Base-by-base conservation (phyloP, 2,329 filamentous ascomycete genomes). In the Botrytis fabae region DNA sequence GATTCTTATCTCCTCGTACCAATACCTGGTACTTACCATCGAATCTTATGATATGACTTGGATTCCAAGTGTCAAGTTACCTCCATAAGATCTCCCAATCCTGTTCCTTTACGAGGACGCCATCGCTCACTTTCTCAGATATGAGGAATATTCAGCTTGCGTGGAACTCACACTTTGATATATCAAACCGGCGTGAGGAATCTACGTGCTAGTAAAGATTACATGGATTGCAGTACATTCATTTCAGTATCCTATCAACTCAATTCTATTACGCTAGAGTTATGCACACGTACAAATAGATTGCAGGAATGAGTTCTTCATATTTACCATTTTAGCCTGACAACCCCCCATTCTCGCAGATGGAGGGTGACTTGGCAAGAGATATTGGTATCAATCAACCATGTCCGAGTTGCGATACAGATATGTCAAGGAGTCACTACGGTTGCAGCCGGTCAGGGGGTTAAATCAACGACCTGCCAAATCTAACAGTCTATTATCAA, bases 391-490 rank as follows among this genome's bases (percentile, higher is more conserved):
- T 51, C 20, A 35, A 51, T 51, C 44, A 40, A 66, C n/a, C n/a
- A 38, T 40, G 35, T 51, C 10, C 22, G n/a, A 66, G 32, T 66
- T 22, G 44, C 46, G 32, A 51, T 38, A 51, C 32, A 16, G 14
- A 54, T 16, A 28, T 42, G 25, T 35, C 35, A 35, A 54, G 46
- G 40, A n/a, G 14, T 28, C 1, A 40, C 54, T 54, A 54, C 40
- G 64, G 35, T 68, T 25, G 64, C 48, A 68, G 35, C n/a, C 35
- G 16, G 25, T 22, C 38, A 44, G 48, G 38, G 18, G 20, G 25
- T 57, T 57, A 25, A 57, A 57, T 59, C 18, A 42, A 69, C 65
- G 38, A 69, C 65, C 65, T 69, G 65, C 65, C 48, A 57, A 42
- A 69, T 69, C 38, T 42, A 57, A 42, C 25, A 22, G 22, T 40